These are phyloP conservation scores for Ascochyta fabae DNA, from an alignment of 2,329 filamentous ascomycete species.

Conservation along the genomic window DNA sequence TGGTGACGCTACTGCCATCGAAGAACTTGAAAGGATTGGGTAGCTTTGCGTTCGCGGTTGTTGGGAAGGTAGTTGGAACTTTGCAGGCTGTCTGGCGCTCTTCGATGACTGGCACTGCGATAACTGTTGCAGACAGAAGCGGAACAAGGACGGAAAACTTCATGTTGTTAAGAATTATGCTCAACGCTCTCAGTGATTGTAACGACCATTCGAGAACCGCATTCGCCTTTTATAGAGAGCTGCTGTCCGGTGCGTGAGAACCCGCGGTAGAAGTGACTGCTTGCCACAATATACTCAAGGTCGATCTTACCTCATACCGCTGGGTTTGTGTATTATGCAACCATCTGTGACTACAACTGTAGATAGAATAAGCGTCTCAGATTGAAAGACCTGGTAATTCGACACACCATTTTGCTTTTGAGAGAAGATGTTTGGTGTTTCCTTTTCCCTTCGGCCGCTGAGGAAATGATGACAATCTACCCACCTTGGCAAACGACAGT, in stretches of 20 bases:
- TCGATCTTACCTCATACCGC: background rate
- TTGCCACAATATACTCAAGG: constrained; percentile 2
- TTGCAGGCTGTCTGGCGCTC: constrained; percentile 41
- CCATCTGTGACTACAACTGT: background rate
- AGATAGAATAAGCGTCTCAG: background rate
- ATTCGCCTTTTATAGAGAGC: background rate
- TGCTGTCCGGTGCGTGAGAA: background rate
- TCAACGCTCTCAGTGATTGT: background rate
- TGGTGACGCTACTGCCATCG: constrained; percentile 44
- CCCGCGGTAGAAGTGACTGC: constrained; percentile 1
- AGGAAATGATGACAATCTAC: background rate
- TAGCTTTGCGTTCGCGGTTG: constrained; percentile 40
- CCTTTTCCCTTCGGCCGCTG: constrained; percentile 3
- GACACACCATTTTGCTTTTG: background rate
- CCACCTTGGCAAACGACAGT: background rate
- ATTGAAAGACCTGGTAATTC: background rate
- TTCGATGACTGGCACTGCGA: constrained; percentile 39
- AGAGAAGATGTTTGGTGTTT: background rate
- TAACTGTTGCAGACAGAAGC: constrained; percentile 38
- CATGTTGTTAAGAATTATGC: constrained; percentile 28
- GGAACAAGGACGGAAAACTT: constrained; percentile 41
- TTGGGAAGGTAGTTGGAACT: constrained; percentile 41
- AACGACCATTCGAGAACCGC: too few species aligned
- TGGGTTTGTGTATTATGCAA: background rate
- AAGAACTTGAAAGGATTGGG: constrained; percentile 50